phyloP scores from a whole-genome alignment of 768 basidiomycete species.

The Rhizopogon vesiculosus region DNA sequence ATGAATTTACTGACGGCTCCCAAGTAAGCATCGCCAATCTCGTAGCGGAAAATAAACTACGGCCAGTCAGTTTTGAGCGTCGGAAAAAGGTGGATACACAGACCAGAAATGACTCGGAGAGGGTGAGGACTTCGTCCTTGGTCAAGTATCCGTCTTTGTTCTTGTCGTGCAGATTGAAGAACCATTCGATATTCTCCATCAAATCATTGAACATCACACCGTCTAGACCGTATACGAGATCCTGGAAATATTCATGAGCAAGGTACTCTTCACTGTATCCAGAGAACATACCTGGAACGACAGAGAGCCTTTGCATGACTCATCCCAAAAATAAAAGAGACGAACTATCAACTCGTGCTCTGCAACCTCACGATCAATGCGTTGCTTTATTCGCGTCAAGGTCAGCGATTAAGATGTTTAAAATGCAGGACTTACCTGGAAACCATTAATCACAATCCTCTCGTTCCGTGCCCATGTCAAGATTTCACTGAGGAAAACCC shows the following conservation, averaged over 20 bases:
- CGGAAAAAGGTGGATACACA: slow-evolving; percentile 16
- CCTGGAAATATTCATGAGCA: slow-evolving; percentile 39
- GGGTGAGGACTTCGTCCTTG: slow-evolving; percentile 92
- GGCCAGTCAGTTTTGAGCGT: slow-evolving; percentile 1
- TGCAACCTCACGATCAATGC: slow-evolving; percentile 84
- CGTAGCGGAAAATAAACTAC: slow-evolving; percentile 97
- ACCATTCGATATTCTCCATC: slow-evolving; percentile 99
- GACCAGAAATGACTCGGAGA: slow-evolving; percentile 92
- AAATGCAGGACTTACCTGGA: slow-evolving; percentile 50
- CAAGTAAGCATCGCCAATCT: slow-evolving; percentile 93
- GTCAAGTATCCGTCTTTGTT: slow-evolving; percentile 94
- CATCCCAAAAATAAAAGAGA: slow-evolving; percentile 95
- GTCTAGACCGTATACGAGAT: slow-evolving; percentile 84
- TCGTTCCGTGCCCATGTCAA: slow-evolving; percentile 96
- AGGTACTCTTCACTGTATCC: not conserved
- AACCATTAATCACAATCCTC: slow-evolving; percentile 87
- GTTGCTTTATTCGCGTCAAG: slow-evolving; percentile 47
- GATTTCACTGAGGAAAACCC: slow-evolving; percentile 85
- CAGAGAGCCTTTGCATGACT: slow-evolving; percentile 70
- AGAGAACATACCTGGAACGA: slow-evolving; percentile 70
- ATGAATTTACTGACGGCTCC: slow-evolving; percentile 96
- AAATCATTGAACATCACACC: slow-evolving; percentile 94
- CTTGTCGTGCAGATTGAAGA: slow-evolving; percentile 93
- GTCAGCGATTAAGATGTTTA: slow-evolving; percentile 1
- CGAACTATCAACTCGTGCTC: slow-evolving; percentile 96